These are phyloP conservation scores for Neonothopanus nambi DNA, from an alignment of 1,284 basidiomycete genomes.

Conservation along the genomic window DNA sequence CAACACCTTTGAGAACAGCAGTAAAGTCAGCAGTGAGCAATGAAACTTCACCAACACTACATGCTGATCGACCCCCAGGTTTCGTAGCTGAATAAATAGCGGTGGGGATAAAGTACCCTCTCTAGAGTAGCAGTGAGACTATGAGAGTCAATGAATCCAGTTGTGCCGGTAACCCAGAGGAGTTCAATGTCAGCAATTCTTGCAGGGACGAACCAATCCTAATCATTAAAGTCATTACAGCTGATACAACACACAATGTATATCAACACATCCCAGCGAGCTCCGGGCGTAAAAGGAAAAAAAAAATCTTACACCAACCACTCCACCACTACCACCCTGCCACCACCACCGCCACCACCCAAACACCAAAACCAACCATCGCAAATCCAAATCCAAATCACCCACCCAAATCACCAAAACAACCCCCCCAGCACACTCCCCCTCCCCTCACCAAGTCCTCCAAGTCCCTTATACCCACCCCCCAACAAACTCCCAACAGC, in stretches of 20 bases:
- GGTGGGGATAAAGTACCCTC: constrained; percentile 8
- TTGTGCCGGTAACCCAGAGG: too few species aligned
- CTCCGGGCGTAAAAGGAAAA: too few species aligned
- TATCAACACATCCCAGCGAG: too few species aligned
- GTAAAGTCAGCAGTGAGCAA: constrained; percentile 7
- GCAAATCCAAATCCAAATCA: too few species aligned
- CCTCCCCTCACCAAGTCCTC: constrained; percentile 35
- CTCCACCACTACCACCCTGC: too few species aligned
- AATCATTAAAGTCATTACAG: too few species aligned
- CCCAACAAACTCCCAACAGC: constrained; percentile 66
- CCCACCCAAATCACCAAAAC: constrained; percentile 66
- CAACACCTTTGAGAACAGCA: constrained; percentile 8
- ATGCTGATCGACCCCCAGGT: constrained; percentile 4
- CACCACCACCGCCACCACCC: too few species aligned
- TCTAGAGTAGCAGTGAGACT: constrained; percentile 12
- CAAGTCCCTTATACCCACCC: constrained; percentile 23
- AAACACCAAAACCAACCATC: too few species aligned
- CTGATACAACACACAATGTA: too few species aligned
- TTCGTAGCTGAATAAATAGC: constrained; percentile 4
- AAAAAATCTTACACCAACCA: too few species aligned
- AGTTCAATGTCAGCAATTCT: too few species aligned
- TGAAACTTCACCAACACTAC: constrained; percentile 7
- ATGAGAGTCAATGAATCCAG: constrained; percentile 15
- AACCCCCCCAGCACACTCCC: constrained; percentile 61
- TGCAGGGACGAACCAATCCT: too few species aligned